A percentile compares a stretch with the other conserved stretches of the same genome.
Conservation (phyloP, 2,329 filamentous ascomycete genomes). For the Raffaelea albimanens region DNA sequence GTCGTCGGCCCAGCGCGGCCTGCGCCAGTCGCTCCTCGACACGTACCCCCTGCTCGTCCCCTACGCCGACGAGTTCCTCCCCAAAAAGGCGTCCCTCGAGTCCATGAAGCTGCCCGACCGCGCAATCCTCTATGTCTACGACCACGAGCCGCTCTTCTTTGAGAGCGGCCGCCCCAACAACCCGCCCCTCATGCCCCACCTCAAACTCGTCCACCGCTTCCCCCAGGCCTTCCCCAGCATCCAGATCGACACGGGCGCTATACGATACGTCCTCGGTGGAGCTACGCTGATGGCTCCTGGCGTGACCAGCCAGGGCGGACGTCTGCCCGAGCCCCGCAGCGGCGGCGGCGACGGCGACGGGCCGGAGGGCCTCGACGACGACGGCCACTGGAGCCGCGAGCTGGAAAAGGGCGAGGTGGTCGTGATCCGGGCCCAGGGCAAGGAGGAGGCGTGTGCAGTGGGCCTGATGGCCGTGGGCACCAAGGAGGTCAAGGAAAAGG, state of each 20-base stretch:
- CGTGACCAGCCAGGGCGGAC: conserved; percentile 72
- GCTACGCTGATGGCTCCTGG: conserved; percentile 96
- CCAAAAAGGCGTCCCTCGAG: conserved; percentile 87
- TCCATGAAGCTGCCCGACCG: conserved; percentile 90
- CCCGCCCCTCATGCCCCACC: conserved; percentile 68
- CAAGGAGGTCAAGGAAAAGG: conserved; percentile 84
- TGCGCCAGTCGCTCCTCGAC: conserved; percentile 72
- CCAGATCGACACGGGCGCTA: conserved; percentile 89
- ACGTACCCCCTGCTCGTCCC: conserved; percentile 80
- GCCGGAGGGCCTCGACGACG: conserved; percentile 29
- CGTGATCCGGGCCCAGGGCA: conserved; percentile 85
- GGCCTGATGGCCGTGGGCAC: conserved; percentile 78
- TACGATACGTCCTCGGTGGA: conserved; percentile 89
- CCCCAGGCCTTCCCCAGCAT: conserved; percentile 74
- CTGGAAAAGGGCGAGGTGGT: conserved; percentile 75
- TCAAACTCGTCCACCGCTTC: conserved; percentile 82
- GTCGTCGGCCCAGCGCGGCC: conserved; percentile 81
- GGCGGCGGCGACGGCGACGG: conserved; percentile 23
- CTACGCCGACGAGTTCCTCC: conserved; percentile 87
- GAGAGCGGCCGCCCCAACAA: conserved; percentile 51
- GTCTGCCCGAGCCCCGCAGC: conserved; percentile 53
- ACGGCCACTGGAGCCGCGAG: conserved; percentile 54
- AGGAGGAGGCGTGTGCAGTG: conserved; percentile 82
- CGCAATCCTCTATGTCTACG: conserved; percentile 78
- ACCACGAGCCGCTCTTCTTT: conserved; percentile 76